Evolutionary conservation across 2,329 filamentous ascomycete genomes (phyloP).

Genomic region (Fusarium liriodendri): DNA sequence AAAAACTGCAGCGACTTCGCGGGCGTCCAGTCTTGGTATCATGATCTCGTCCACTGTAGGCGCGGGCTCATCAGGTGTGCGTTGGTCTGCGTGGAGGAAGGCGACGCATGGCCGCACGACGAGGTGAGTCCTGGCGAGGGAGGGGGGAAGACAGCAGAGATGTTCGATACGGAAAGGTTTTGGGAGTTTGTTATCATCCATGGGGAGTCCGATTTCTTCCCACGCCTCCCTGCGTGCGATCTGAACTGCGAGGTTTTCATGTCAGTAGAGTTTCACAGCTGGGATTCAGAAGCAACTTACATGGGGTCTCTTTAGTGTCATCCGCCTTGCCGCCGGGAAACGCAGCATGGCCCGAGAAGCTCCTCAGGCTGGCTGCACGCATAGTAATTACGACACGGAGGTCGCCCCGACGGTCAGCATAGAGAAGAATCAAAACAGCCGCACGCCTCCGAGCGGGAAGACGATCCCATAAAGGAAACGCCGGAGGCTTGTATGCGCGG

Average conservation of each 20-base stretch:
- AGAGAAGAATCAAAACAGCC: slow-evolving; percentile 88
- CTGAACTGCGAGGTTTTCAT: slow-evolving; percentile 65
- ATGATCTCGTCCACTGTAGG: slow-evolving; percentile 74
- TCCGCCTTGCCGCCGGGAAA: slow-evolving; percentile 84
- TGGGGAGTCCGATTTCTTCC: slow-evolving; percentile 92
- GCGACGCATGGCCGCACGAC: slow-evolving; percentile 82
- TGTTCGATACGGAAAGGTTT: slow-evolving; percentile 86
- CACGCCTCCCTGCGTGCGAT: slow-evolving; percentile 90
- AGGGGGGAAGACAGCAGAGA: slow-evolving; percentile 84
- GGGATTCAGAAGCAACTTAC: slow-evolving; percentile 51
- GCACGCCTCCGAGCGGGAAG: slow-evolving; percentile 77
- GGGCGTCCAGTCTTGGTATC: slow-evolving; percentile 85
- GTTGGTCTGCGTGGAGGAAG: slow-evolving; percentile 75
- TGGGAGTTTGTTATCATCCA: slow-evolving; percentile 75
- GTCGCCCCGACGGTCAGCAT: slow-evolving; percentile 84
- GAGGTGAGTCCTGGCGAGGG: slow-evolving; percentile 78
- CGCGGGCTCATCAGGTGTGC: slow-evolving; percentile 43
- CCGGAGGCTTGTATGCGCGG: slow-evolving; percentile 69
- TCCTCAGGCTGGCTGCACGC: slow-evolving; percentile 71
- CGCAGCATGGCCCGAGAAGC: slow-evolving; percentile 86
- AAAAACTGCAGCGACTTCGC: slow-evolving; percentile 94
- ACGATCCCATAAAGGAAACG: slow-evolving; percentile 71
- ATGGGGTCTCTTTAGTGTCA: slow-evolving; percentile 67
- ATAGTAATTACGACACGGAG: slow-evolving; percentile 78
- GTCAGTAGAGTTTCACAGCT: background rate